Evolutionary conservation across 371 early-diverging fungal genomes (phyloP), one percentile per base, ranked within the genome.

Genomic region (Mucor piriformis): DNA sequence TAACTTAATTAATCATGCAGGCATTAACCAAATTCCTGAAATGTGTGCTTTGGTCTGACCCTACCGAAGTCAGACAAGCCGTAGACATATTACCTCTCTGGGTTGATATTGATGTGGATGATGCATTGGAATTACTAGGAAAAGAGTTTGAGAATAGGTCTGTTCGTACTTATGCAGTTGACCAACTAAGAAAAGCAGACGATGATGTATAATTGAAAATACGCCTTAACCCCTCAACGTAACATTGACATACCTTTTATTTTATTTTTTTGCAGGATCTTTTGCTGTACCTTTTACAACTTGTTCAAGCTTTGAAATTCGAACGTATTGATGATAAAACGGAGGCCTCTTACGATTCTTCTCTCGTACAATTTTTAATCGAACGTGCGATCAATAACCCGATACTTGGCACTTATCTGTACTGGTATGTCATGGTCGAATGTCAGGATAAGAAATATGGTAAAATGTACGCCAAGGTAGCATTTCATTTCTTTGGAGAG

Each of bases 241-340:
- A n/a, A n/a, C n/a, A n/a, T n/a, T n/a, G n/a, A n/a, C n/a, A n/a
- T n/a, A n/a, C n/a, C n/a, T n/a, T n/a, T n/a, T n/a, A n/a, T n/a
- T n/a, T n/a, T n/a, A n/a, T n/a, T n/a, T n/a, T n/a, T n/a, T n/a
- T 20, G 1, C 68, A 92, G 92, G 97, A 97, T 56, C 70, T 98
- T 10, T 79, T 92, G 24, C 72, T 96, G 15, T 96, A 94, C 75
- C 75, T 97, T 25, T 71, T 97, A 24, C 99, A 98, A 66, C 84
- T 98, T 0, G 99, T 98, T 1, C 99, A 98, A 72, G 99, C 97
- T n/a, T 76, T 98, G 3, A 94, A 93, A 63, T 97, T 96, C 67
- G 99, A 98, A 74, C 79, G 75, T 44, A 74, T 75, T 25, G 66
- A 62, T 16, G 76, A 76, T 18, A 72, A 72, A n/a, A 77, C 62